phyloP scores from a whole-genome alignment of 495 filamentous ascomycete genomes.

The Trichoderma virens region DNA sequence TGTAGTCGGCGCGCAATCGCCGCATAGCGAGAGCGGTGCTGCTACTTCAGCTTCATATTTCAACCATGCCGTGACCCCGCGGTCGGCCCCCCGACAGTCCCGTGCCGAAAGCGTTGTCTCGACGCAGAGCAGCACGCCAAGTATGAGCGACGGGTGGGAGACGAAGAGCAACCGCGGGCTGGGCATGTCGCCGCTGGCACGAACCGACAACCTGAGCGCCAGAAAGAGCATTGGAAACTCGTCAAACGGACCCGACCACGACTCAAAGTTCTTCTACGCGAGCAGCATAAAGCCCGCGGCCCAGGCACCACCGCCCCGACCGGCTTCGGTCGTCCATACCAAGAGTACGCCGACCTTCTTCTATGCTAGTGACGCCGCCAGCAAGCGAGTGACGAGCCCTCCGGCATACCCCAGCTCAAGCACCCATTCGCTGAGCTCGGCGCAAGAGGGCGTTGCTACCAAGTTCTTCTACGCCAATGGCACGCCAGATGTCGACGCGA shows the following conservation, averaged over 20 bases:
- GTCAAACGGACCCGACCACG: neutral
- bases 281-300: constrained; percentile 45
- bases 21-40: neutral
- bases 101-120: constrained; percentile 56
- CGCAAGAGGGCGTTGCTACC: constrained; percentile 32
- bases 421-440: constrained; percentile 10
- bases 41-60: neutral
- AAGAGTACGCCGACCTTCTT: constrained; percentile 33
- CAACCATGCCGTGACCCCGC: constrained; percentile 55
- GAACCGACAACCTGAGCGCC: constrained; percentile 24
- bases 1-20: neutral
- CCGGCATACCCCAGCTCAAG: neutral
- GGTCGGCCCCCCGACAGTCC: constrained; percentile 57
- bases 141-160: constrained; percentile 33
- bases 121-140: constrained; percentile 52
- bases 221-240: constrained; percentile 23
- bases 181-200: constrained; percentile 22
- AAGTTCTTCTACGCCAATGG: constrained; percentile 74
- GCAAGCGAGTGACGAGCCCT: constrained; percentile 4
- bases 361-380: constrained; percentile 23
- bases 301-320: constrained; percentile 19
- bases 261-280: constrained; percentile 60
- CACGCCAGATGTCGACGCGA: constrained; percentile 31
- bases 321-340: constrained; percentile 15
- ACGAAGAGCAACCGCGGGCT: constrained; percentile 23